Base-by-base conservation (phyloP, 768 basidiomycete species). In the Cystobasidium onofrii region DNA sequence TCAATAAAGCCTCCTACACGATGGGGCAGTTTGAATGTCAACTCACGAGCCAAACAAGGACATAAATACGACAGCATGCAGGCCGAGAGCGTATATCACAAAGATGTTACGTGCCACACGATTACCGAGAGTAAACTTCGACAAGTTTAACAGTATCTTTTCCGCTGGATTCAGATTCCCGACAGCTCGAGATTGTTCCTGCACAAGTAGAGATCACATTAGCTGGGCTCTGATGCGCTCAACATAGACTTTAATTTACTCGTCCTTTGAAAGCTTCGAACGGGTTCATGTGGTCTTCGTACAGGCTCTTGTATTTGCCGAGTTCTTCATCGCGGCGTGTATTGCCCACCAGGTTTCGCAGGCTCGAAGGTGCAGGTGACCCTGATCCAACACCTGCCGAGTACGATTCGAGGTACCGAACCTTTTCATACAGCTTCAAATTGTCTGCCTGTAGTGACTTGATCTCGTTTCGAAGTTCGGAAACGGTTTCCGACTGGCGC, bases 381-480 rank as follows among this genome's bases (percentile, higher is more conserved):
- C 84, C 76, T 17, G 86, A 52, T 6, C 82, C 81, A 34, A 85
- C 83, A 43, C 91, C 89, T 79, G 92, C 90, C 20, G 90, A 86
- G 79, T 98, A 99, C 75, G 89, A 91, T 81, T 98, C 94, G 88
- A 97, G 96, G 80, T 98, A 98, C 75, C 94, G 88, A 64, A 98
- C 94, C 83, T 98, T 99, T 82, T 98, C 96, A 81, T 98, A 98
- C 74, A 98, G 83, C 81, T 99, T 98, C 55, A 99, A 86, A 80
- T 98, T 99, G 81, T 98, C 96, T 0, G 88, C 85, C 81, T 98
- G 95, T 44, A 99, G 85, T 69, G 86, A 87, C 81, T 94, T 92
- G 82, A 93, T 88, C 82, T 98, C 96, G 29, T 88, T 83, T 20
- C 94, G 88, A n/a, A 98, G 84, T 78, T 96, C 94, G 0, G 92